Base-by-base conservation (phyloP, 176 grass and related monocot species). In the Panicum miliaceum region DNA sequence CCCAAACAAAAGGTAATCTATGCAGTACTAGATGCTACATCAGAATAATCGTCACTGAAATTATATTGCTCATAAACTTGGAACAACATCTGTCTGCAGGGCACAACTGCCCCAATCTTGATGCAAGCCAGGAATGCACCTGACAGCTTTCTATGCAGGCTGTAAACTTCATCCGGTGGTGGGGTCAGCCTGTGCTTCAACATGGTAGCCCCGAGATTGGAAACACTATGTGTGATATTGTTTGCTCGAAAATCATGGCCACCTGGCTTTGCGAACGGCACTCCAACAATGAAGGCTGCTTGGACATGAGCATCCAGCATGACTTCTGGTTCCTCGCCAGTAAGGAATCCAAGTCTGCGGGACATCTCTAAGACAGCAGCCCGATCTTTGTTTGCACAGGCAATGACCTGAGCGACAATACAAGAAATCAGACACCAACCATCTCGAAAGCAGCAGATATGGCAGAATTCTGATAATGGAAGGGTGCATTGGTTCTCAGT, bases 221-320 rank as follows among this genome's bases (percentile, higher is more conserved):
- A 95, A 47, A 98, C 87, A 59, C 87, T 95, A 80, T 86, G 89
- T 0, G 93, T 85, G 65, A 98, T 95, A 89, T 98, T 95, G 85
- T 89, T 90, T 10, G 91, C 75, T 23, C 48, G 47, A 71, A 98
- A 98, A 53, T 98, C 87, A 7, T 95, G 91, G 7, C 91, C 83
- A 1, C 96, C 96, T 19, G 87, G 32, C 68, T 76, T 93, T 29
- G 96, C 79, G 81, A 98, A 98, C 23, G 96, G 93, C n/a, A 90
- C 64, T 2, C 93, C 96, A 20, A 98, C 93, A 14, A 95, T 90
- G 78, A 98, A 93, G 19, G 81, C 92, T 8, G 96, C 93, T 66
- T 98, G 89, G 34, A 95, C 91, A 57, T 98, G 96, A 80, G 96
- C 93, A 57, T 98, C 96, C 46, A 93, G 76, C 96, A 98, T 98